phyloP scores from a whole-genome alignment of 2,329 filamentous ascomycete genomes.

The Diaporthe helianthi region DNA sequence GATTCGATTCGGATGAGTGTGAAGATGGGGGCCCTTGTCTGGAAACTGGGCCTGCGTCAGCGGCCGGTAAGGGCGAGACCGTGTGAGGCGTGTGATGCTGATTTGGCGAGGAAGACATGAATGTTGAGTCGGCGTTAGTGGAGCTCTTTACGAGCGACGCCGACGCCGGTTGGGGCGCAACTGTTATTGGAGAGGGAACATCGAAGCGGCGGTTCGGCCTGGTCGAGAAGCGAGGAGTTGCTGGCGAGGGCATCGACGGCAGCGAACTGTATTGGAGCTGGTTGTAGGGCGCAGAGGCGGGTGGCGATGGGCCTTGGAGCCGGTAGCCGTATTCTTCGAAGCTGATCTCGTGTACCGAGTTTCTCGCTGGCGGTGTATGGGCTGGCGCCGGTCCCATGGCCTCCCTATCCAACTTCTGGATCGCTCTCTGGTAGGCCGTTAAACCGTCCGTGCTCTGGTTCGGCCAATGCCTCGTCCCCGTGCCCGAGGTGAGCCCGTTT shows the following conservation, averaged over 20 bases:
- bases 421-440: slow-evolving; percentile 58
- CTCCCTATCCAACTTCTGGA: slow-evolving; percentile 58
- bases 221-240: slow-evolving; percentile 54
- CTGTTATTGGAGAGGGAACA: slow-evolving; percentile 52
- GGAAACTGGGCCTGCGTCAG: background rate
- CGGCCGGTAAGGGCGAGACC: slow-evolving; percentile 17
- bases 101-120: slow-evolving; percentile 27
- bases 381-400: slow-evolving; percentile 58
- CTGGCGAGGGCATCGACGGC: slow-evolving; percentile 55
- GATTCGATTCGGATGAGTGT: slow-evolving; percentile 32
- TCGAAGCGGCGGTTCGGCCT: slow-evolving; percentile 50
- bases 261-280: slow-evolving; percentile 49
- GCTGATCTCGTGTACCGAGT: slow-evolving; percentile 46
- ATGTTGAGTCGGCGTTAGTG: slow-evolving; percentile 40
- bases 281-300: slow-evolving; percentile 45
- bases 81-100: slow-evolving; percentile 26
- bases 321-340: slow-evolving; percentile 43
- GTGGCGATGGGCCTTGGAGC: slow-evolving; percentile 43
- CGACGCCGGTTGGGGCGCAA: slow-evolving; percentile 43
- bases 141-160: slow-evolving; percentile 40
- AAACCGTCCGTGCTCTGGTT: slow-evolving; percentile 48
- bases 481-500: slow-evolving; percentile 42
- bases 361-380: slow-evolving; percentile 51
- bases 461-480: slow-evolving; percentile 46
- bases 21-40: slow-evolving; percentile 7